Percentiles rank a stretch among this genome's conserved stretches.
These are phyloP conservation scores for Coemansia umbellata DNA, from an alignment of 192 early-diverging fungal species.

Conservation along the genomic window DNA sequence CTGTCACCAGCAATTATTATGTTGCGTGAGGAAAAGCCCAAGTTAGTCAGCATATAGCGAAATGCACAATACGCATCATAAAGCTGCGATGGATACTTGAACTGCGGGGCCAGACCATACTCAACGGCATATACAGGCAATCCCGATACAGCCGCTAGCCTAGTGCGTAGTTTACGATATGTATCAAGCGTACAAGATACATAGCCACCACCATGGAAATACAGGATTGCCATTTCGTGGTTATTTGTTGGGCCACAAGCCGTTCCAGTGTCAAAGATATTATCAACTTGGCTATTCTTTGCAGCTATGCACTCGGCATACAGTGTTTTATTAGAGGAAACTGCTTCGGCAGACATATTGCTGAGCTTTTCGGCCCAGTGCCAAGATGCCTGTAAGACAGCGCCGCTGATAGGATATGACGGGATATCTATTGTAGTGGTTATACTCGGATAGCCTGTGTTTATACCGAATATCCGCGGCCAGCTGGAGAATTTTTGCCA, in stretches of 20 bases:
- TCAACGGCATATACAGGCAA: conserved; percentile 52
- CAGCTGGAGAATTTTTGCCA: conserved; percentile 1
- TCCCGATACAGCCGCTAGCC: conserved; percentile 50
- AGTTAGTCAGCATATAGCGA: conserved; percentile 47
- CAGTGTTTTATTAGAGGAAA: not conserved
- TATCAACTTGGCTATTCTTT: too few relatives aligned
- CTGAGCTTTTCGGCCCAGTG: not conserved
- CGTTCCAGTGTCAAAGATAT: not conserved
- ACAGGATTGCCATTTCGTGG: conserved; percentile 49
- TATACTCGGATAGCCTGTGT: too few relatives aligned
- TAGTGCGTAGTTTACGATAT: conserved; percentile 39
- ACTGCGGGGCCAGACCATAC: conserved; percentile 79
- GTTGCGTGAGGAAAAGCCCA: conserved; percentile 6
- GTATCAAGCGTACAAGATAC: conserved; percentile 33
- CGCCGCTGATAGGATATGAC: not conserved
- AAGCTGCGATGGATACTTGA: conserved; percentile 76
- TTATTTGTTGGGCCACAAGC: too few relatives aligned
- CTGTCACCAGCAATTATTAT: conserved; percentile 45
- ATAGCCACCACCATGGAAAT: conserved; percentile 76
- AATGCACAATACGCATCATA: conserved; percentile 79
- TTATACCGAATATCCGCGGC: too few relatives aligned
- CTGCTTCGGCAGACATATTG: not conserved
- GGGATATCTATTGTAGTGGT: too few relatives aligned
- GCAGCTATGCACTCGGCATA: conserved; percentile 6
- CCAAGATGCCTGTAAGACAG: not conserved